Percentiles rank a stretch among this genome's conserved stretches.
phyloP scores from a whole-genome alignment of 2,329 filamentous ascomycete species.

The Chalaropsis thielavioides region DNA sequence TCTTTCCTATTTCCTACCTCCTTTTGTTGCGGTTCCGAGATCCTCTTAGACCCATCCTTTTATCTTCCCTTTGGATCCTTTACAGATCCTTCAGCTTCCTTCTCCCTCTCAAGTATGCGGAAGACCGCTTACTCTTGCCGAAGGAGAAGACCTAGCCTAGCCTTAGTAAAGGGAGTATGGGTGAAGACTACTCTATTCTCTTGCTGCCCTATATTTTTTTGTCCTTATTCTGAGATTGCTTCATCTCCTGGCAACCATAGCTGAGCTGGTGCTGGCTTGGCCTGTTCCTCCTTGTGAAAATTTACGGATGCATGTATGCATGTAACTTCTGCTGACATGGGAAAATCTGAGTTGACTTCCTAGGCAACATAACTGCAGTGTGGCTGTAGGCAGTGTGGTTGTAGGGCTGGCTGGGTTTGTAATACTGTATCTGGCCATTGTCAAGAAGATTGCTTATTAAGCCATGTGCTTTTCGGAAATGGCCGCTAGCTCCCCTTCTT shows the following conservation, averaged over 20 bases:
- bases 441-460: background rate
- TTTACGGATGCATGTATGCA: too few relatives aligned
- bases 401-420: too few relatives aligned
- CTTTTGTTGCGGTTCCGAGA: background rate
- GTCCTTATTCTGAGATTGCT: background rate
- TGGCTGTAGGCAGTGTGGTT: too few relatives aligned
- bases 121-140: background rate
- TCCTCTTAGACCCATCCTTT: conserved; percentile 2
- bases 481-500: background rate
- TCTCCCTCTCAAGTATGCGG: background rate
- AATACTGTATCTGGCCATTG: too few relatives aligned
- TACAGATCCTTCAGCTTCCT: background rate
- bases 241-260: background rate
- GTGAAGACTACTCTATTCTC: background rate
- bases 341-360: too few relatives aligned
- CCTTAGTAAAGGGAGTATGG: background rate
- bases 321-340: background rate
- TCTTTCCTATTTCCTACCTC: background rate
- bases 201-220: background rate
- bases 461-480: background rate
- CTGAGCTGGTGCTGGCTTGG: background rate
- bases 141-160: background rate
- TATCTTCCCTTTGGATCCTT: conserved; percentile 3
- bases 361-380: too few relatives aligned
- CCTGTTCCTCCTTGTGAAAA: background rate